Percentiles rank a stretch among this genome's conserved stretches.
These are phyloP conservation scores for Rubia occidens DNA, from an alignment of 305 asterid genomes.

Conservation along the genomic window DNA sequence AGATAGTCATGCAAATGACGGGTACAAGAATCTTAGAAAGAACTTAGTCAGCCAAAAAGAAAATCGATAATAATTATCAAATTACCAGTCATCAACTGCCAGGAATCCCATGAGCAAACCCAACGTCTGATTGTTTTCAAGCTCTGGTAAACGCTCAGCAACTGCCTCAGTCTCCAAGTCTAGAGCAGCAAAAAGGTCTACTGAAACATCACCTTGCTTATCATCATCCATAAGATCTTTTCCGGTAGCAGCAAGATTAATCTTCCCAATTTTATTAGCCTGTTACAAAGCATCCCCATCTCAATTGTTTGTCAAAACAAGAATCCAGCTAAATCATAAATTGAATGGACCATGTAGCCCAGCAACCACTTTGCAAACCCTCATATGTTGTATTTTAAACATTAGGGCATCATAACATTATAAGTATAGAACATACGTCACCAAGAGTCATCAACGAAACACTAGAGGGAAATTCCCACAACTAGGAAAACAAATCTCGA, in stretches of 20 bases:
- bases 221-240: conserved; percentile 99
- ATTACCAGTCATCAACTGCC: conserved; percentile 91
- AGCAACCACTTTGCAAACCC: background rate
- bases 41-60: background rate
- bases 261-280: conserved; percentile 96
- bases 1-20: background rate
- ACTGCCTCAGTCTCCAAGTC: conserved; percentile 73
- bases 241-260: conserved; percentile 98
- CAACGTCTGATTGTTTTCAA: conserved; percentile 71
- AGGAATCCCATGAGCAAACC: conserved; percentile 94
- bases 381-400: background rate
- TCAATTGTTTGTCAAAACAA: conserved; percentile 9
- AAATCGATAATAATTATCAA: conserved; percentile 11
- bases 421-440: background rate
- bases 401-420: background rate
- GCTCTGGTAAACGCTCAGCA: conserved; percentile 66
- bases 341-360: background rate
- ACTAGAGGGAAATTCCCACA: background rate
- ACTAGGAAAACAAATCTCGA: conserved; percentile 5
- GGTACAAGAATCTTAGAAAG: background rate
- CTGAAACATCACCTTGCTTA: conserved; percentile 90
- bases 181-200: conserved; percentile 81
- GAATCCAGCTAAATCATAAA: background rate
- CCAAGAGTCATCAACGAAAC: too few species aligned
- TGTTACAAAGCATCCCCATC: conserved; percentile 26